Conservation (phyloP, 176 grass and related monocot genomes). For the Avena sativa region DNA sequence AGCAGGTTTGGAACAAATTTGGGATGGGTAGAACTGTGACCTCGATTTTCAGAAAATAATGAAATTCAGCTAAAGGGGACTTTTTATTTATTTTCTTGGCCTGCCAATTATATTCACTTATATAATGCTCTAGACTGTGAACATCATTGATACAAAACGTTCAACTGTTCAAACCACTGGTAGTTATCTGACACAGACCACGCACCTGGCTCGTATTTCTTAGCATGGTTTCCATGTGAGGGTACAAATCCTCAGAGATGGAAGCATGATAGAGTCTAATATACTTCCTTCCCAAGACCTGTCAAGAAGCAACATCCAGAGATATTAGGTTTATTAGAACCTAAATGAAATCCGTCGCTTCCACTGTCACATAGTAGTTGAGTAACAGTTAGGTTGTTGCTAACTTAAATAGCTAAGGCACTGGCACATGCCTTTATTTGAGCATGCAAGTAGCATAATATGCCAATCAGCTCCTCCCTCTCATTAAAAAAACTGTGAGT, state of each 20-base stretch:
- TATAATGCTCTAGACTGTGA: background rate
- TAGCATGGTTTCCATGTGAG: slow-evolving; percentile 76
- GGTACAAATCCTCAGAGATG: slow-evolving; percentile 62
- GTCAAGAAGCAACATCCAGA: slow-evolving; percentile 38
- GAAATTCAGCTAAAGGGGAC: background rate
- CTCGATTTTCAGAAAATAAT: background rate
- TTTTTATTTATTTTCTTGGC: background rate
- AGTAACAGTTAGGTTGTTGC: background rate
- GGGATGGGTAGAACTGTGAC: background rate
- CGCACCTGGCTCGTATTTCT: slow-evolving; percentile 81
- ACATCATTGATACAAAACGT: background rate
- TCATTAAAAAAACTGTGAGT: slow-evolving; percentile 19
- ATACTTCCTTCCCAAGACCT: slow-evolving; percentile 97
- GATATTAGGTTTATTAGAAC: slow-evolving; percentile 28
- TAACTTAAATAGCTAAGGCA: slow-evolving; percentile 9
- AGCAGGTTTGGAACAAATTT: slow-evolving; percentile 12
- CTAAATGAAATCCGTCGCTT: background rate
- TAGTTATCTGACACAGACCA: slow-evolving; percentile 36
- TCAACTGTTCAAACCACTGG: background rate
- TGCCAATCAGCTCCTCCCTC: background rate
- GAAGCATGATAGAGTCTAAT: slow-evolving; percentile 86
- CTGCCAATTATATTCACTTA: slow-evolving; percentile 35
- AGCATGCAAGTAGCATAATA: background rate
- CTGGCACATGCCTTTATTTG: background rate
- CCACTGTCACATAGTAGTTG: background rate